Conservation (phyloP, 148 eudicot genomes). For the Drosera capensis region DNA sequence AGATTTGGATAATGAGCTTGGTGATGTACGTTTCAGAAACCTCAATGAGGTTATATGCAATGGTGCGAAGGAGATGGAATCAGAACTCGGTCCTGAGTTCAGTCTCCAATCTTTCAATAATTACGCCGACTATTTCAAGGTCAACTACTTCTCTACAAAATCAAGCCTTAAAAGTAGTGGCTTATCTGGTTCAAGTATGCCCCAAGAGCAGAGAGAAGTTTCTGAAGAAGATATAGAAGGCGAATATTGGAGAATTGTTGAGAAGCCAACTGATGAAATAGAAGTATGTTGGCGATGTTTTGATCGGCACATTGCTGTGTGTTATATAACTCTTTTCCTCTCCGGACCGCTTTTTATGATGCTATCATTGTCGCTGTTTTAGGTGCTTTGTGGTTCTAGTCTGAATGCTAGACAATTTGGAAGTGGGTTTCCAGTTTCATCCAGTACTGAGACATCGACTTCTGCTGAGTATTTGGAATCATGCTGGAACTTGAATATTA, state of each 20-base stretch:
- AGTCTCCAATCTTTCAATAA: constrained; percentile 45
- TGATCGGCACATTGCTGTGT: not conserved
- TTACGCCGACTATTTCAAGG: constrained; percentile 51
- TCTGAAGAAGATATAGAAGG: constrained; percentile 49
- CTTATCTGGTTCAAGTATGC: constrained; percentile 5
- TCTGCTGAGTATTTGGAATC: constrained; percentile 22
- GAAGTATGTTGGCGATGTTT: constrained; percentile 34
- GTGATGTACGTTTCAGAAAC: constrained; percentile 12
- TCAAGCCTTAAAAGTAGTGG: constrained; percentile 11
- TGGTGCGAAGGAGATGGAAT: constrained; percentile 15
- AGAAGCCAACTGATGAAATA: constrained; percentile 54
- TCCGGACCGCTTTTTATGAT: constrained; percentile 3
- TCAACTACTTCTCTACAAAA: constrained; percentile 29
- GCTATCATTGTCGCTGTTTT: constrained; percentile 9
- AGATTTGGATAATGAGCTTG: constrained; percentile 14
- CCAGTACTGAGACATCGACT: constrained; percentile 10
- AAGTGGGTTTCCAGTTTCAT: constrained; percentile 18
- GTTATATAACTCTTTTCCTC: constrained; percentile 1
- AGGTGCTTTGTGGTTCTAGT: constrained; percentile 54
- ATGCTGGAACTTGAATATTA: constrained; percentile 56
- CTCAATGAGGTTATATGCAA: constrained; percentile 9
- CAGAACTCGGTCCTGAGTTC: constrained; percentile 39
- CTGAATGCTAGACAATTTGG: constrained; percentile 15
- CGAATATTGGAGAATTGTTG: constrained; percentile 64
- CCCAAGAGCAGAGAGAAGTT: constrained; percentile 14